These are phyloP conservation scores for Mycena albidolilacea DNA, from an alignment of 768 basidiomycete species.

Conservation along the genomic window DNA sequence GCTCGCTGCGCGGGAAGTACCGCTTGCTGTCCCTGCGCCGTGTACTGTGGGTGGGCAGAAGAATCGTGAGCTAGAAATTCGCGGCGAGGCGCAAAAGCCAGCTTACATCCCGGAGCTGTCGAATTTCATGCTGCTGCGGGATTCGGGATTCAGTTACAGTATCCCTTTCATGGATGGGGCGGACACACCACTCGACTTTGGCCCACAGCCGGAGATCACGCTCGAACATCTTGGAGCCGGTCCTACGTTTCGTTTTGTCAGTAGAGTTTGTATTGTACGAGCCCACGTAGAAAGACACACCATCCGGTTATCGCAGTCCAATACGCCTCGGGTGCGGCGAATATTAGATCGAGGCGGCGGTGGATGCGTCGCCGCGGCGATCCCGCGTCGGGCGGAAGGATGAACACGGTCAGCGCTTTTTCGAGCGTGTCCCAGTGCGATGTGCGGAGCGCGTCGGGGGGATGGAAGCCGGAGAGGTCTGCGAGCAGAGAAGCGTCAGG, in stretches of 20 bases:
- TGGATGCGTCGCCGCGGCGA: slow-evolving; percentile 60
- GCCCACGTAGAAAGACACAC: slow-evolving; percentile 53
- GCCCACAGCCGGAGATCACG: slow-evolving; percentile 86
- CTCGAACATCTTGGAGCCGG: slow-evolving; percentile 92
- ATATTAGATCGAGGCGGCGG: slow-evolving; percentile 88
- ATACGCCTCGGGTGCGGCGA: slow-evolving; percentile 81
- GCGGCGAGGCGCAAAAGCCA: not conserved
- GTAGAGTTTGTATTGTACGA: not conserved
- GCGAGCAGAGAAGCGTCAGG: not conserved
- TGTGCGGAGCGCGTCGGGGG: slow-evolving; percentile 66
- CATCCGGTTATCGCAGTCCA: slow-evolving; percentile 94
- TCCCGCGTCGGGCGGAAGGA: slow-evolving; percentile 60
- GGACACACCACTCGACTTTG: slow-evolving; percentile 66
- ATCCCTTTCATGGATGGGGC: not conserved
- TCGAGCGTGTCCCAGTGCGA: slow-evolving; percentile 87
- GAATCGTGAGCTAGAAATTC: slow-evolving; percentile 12
- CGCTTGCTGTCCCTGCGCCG: slow-evolving; percentile 74
- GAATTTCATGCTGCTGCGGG: slow-evolving; percentile 81
- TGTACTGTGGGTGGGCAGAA: slow-evolving; percentile 55
- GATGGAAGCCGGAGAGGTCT: slow-evolving; percentile 76
- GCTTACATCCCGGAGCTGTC: slow-evolving; percentile 86
- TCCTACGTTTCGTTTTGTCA: slow-evolving; percentile 59
- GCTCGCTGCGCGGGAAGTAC: slow-evolving; percentile 74
- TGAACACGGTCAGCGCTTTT: slow-evolving; percentile 87
- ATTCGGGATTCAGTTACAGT: not conserved